Percentiles rank a stretch among this genome's conserved stretches.
phyloP scores from a whole-genome alignment of 106 monocot species.

The Dioscorea dumetorum region DNA sequence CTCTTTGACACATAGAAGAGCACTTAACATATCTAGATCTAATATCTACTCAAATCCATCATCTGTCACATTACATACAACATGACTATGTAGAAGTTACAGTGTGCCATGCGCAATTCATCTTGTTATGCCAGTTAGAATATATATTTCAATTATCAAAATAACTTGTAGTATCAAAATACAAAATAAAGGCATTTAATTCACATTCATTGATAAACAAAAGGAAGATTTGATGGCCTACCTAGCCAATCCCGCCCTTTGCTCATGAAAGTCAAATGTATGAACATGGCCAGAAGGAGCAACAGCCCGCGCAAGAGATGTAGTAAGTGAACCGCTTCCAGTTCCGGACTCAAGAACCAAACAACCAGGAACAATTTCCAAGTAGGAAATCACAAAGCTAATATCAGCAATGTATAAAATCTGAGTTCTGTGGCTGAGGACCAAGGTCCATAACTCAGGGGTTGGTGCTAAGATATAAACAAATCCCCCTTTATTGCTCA shows the following conservation, averaged over 20 bases:
- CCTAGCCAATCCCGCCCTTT: slow-evolving; percentile 80
- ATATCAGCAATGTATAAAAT: slow-evolving; percentile 90
- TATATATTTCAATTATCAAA: too few species aligned
- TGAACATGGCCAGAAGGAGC: slow-evolving; percentile 80
- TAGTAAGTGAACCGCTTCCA: slow-evolving; percentile 90
- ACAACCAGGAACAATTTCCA: slow-evolving; percentile 91
- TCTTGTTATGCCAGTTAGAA: too few species aligned
- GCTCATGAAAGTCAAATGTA: slow-evolving; percentile 96
- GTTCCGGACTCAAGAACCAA: slow-evolving; percentile 93
- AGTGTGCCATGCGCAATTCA: too few species aligned
- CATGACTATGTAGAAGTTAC: too few species aligned
- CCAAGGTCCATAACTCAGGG: slow-evolving; percentile 91
- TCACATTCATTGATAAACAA: neutral
- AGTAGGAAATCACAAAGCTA: slow-evolving; percentile 75
- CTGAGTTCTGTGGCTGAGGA: slow-evolving; percentile 90
- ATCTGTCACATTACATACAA: too few species aligned
- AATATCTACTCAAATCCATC: too few species aligned
- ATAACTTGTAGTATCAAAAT: neutral
- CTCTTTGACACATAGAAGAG: too few species aligned
- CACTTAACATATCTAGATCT: too few species aligned
- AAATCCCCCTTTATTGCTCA: slow-evolving; percentile 67
- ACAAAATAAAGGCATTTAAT: neutral
- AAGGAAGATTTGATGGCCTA: slow-evolving; percentile 11
- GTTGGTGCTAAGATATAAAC: slow-evolving; percentile 82
- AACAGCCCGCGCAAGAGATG: slow-evolving; percentile 87